Base-by-base conservation (phyloP, 2,329 filamentous ascomycete genomes). In the Nigrospora osmanthi region DNA sequence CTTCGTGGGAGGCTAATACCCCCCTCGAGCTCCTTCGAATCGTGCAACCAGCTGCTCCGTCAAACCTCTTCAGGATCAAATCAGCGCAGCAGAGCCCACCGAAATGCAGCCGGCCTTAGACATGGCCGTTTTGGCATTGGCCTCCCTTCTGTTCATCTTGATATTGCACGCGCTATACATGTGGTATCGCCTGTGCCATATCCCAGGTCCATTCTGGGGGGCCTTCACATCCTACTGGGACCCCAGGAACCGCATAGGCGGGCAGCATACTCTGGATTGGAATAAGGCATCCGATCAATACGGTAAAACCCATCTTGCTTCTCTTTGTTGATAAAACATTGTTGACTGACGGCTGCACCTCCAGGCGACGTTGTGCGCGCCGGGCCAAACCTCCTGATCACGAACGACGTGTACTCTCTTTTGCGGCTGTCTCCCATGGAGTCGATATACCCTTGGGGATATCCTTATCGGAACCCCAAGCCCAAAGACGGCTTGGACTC, bases 351-450 rank as follows among this genome's bases (percentile, higher is more conserved):
- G 14, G 12, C 40, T 36, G 14, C 35, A 9, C 6, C 13, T 16
- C 9, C 19, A 55, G 53, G 53, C 1, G 47, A 51, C 9, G 44
- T 55, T 11, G 47, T 54, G 32, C 51, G 53, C 15, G 40, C 51
- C 17, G 52, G 53, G 1, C 53, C 53, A 4, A 51, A 51, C 34
- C 53, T 52, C n/a, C 43, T 55, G 35, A 30, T 55, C 42, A 55
- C 53, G 2, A 49, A 50, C 30, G 53, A 55, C 23, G 45, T 51
- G 11, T 46, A 52, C 12, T 28, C 49, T 33, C 44, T 54, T 30
- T 49, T 49, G 11, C 50, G 47, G 12, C 52, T 54, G 50, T 46
- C 46, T 6, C 46, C 52, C 40, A 30, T 42, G 2, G 49, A 48
- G 35, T 54, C 52, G 3, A 16, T 19, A 1, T 51, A 52, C 28